Evolutionary conservation across 2,329 filamentous ascomycete genomes (phyloP).

Genomic region (Lecanicillium sp.): DNA sequence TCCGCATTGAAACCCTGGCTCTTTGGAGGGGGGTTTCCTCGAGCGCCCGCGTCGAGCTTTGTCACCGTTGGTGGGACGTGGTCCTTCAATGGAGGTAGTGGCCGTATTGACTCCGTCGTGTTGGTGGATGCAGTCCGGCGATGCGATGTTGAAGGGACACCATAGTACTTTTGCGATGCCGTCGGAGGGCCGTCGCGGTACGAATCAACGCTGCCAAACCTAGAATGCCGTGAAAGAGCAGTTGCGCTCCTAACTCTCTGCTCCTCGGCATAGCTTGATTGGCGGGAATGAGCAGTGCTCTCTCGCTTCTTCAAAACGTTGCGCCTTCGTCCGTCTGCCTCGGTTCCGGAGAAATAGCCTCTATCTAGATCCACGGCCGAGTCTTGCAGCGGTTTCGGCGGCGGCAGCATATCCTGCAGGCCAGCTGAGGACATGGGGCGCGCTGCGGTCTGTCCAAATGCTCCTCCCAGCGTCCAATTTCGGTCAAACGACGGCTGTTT

Average conservation of each 20-base stretch:
- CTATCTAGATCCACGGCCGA: constrained; percentile 63
- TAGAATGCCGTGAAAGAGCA: constrained; percentile 63
- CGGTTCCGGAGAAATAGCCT: constrained; percentile 89
- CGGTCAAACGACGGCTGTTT: constrained; percentile 64
- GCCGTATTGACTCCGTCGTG: constrained; percentile 47
- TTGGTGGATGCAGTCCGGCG: constrained; percentile 54
- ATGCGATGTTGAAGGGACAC: constrained; percentile 38
- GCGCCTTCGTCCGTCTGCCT: constrained; percentile 66
- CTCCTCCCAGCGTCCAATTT: constrained; percentile 58
- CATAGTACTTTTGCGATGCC: constrained; percentile 66
- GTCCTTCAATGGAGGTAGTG: constrained; percentile 46
- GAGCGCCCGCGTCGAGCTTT: constrained; percentile 42
- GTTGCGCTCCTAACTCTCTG: constrained; percentile 59
- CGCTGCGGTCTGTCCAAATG: constrained; percentile 29
- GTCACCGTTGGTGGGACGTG: constrained; percentile 49
- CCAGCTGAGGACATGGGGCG: constrained; percentile 48
- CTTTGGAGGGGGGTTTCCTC: constrained; percentile 27
- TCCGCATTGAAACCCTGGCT: constrained; percentile 42
- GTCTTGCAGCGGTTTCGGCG: constrained; percentile 35
- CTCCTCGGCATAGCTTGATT: constrained; percentile 72
- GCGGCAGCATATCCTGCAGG: constrained; percentile 34
- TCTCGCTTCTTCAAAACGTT: constrained; percentile 78
- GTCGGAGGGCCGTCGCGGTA: constrained; percentile 56
- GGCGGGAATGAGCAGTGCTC: constrained; percentile 54
- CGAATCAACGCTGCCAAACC: constrained; percentile 73